Percentiles rank a stretch among this genome's conserved stretches.
phyloP scores from a whole-genome alignment of 2,329 filamentous ascomycete species.

The Pseudogymnoascus verrucosus region DNA sequence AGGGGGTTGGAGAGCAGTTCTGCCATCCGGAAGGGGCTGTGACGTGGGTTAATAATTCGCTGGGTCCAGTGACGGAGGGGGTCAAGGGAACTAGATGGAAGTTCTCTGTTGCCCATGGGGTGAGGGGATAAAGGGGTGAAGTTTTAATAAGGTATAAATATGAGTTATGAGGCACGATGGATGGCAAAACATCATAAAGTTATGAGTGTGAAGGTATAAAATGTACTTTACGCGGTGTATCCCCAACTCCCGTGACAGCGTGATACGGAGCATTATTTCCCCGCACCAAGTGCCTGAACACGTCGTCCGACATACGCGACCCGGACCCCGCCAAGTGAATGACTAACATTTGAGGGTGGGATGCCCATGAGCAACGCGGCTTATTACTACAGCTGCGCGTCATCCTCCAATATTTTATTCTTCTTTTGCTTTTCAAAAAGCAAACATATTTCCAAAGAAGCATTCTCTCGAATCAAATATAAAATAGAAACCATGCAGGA shows the following conservation, averaged over 20 bases:
- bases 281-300: background rate
- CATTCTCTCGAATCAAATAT: background rate
- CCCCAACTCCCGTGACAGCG: background rate
- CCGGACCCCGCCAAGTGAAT: conserved; percentile 3
- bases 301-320: background rate
- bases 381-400: background rate
- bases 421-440: background rate
- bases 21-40: background rate
- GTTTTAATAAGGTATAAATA: background rate
- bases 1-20: background rate
- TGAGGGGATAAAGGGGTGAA: background rate
- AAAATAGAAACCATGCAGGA: background rate
- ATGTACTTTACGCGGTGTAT: background rate
- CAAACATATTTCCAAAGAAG: background rate
- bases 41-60: background rate
- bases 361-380: background rate
- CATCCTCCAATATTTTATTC: background rate
- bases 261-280: conserved; percentile 3
- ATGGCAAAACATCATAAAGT: background rate
- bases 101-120: background rate
- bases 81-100: background rate
- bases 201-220: background rate
- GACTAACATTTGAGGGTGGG: background rate
- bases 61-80: background rate
- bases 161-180: background rate